A percentile compares a stretch with the other conserved stretches of the same genome.
Evolutionary conservation across 1,284 basidiomycete species (phyloP).

Genomic region (Xanthoconium separans): DNA sequence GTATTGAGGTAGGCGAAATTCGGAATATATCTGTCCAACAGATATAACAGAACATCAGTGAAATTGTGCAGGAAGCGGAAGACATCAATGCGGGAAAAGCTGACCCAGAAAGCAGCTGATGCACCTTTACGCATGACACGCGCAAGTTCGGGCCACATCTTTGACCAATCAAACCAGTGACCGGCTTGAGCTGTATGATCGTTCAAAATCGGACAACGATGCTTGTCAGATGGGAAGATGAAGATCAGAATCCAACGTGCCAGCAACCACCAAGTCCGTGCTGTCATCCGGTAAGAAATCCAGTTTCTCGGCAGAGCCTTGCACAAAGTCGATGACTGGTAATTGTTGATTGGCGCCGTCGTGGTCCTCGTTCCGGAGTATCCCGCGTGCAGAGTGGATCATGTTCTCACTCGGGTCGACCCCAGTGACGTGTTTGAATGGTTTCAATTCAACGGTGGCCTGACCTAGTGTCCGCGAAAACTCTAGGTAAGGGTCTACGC

Average conservation of each 20-base stretch:
- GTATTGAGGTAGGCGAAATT: slow-evolving; percentile 66
- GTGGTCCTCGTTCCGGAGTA: slow-evolving; percentile 15
- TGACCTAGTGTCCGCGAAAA: slow-evolving; percentile 40
- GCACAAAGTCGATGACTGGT: slow-evolving; percentile 39
- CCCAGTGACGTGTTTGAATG: slow-evolving; percentile 64
- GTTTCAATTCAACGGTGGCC: slow-evolving; percentile 59
- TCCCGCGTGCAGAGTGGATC: slow-evolving; percentile 58
- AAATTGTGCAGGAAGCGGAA: background rate
- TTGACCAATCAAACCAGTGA: slow-evolving; percentile 84
- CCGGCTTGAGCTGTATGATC: slow-evolving; percentile 65
- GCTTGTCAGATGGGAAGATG: background rate
- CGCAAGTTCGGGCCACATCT: slow-evolving; percentile 68
- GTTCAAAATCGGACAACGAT: background rate
- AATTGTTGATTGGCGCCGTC: slow-evolving; percentile 17
- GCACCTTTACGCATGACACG: slow-evolving; percentile 68
- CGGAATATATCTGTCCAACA: slow-evolving; percentile 72
- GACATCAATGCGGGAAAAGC: slow-evolving; percentile 18
- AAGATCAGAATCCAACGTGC: slow-evolving; percentile 36
- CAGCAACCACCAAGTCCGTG: slow-evolving; percentile 74
- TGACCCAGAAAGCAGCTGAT: slow-evolving; percentile 75
- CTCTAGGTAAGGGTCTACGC: slow-evolving; percentile 27
- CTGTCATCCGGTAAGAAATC: slow-evolving; percentile 49
- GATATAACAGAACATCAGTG: background rate
- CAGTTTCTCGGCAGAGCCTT: slow-evolving; percentile 57
- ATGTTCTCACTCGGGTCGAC: slow-evolving; percentile 75